These are phyloP conservation scores for Trametes elegans DNA, from an alignment of 768 basidiomycete species.

Conservation along the genomic window DNA sequence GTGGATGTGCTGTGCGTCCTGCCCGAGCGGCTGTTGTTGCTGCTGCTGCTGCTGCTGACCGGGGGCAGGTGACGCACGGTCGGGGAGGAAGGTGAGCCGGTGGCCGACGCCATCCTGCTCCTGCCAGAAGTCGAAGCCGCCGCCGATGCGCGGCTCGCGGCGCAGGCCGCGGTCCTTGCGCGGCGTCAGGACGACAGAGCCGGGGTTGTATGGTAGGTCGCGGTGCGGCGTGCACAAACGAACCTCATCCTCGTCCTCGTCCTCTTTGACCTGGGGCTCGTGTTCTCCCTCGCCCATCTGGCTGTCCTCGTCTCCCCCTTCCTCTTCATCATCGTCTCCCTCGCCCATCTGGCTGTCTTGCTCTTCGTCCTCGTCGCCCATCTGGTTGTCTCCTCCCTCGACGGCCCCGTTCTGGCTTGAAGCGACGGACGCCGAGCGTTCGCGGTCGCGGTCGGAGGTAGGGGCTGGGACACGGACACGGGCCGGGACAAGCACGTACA, in stretches of 20 bases:
- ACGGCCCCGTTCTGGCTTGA: not conserved
- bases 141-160: conserved; percentile 3
- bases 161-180: conserved; percentile 1
- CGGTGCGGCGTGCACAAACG: conserved; percentile 11
- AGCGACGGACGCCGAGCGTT: not conserved
- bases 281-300: too few relatives aligned
- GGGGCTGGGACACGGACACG: too few relatives aligned
- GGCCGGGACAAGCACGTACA: too few relatives aligned
- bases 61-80: not conserved
- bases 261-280: too few relatives aligned
- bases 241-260: too few relatives aligned
- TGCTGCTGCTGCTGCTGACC: not conserved
- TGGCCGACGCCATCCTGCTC: not conserved
- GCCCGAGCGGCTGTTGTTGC: too few relatives aligned
- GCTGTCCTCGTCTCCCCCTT: too few relatives aligned
- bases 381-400: conserved; percentile 10
- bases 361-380: conserved; percentile 8
- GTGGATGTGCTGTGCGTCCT: not conserved
- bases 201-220: conserved; percentile 10
- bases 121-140: conserved; percentile 6
- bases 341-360: too few relatives aligned
- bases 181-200: conserved; percentile 18
- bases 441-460: too few relatives aligned
- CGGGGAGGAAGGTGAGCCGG: conserved; percentile 5
- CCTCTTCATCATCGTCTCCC: too few relatives aligned